phyloP scores from a whole-genome alignment of 306 rosid genomes.

The Begonia masoniana region DNA sequence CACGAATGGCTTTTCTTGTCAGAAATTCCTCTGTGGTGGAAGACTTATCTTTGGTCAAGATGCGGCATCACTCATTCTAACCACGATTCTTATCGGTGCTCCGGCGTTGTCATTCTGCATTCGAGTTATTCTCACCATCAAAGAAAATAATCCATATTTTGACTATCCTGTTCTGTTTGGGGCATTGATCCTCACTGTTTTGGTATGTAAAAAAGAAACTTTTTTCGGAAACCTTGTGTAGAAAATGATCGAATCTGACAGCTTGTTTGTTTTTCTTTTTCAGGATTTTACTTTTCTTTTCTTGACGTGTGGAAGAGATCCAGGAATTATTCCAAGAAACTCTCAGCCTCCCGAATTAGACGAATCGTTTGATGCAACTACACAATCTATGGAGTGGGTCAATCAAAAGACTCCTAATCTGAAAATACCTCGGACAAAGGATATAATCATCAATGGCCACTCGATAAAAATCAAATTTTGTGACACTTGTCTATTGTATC shows the following conservation, averaged over 20 bases:
- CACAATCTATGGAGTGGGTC: slow-evolving; percentile 56
- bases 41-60: slow-evolving; percentile 79
- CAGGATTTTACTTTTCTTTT: slow-evolving; percentile 75
- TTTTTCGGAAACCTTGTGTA: slow-evolving; percentile 9
- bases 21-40: slow-evolving; percentile 88
- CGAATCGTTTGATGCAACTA: slow-evolving; percentile 18
- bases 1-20: slow-evolving; percentile 8
- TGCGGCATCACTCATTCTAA: slow-evolving; percentile 55
- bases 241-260: slow-evolving; percentile 11
- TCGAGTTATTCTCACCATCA: slow-evolving; percentile 36
- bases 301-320: slow-evolving; percentile 86
- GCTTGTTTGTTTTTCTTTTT: slow-evolving; percentile 8
- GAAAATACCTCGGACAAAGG: slow-evolving; percentile 64
- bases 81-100: slow-evolving; percentile 61
- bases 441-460: slow-evolving; percentile 51
- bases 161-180: slow-evolving; percentile 38
- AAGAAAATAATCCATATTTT: slow-evolving; percentile 21
- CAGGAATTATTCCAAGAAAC: slow-evolving; percentile 82
- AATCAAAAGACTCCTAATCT: slow-evolving; percentile 28
- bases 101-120: slow-evolving; percentile 75
- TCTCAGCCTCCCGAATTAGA: slow-evolving; percentile 45
- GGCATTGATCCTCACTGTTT: slow-evolving; percentile 59
- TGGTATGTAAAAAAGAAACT: slow-evolving; percentile 49
- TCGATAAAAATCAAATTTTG: slow-evolving; percentile 75
- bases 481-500: slow-evolving; percentile 79